Percentiles rank a stretch among this genome's conserved stretches.
Evolutionary conservation across 371 early-diverging fungal genomes (phyloP).

Genomic region (Catenaria anguillulae): DNA sequence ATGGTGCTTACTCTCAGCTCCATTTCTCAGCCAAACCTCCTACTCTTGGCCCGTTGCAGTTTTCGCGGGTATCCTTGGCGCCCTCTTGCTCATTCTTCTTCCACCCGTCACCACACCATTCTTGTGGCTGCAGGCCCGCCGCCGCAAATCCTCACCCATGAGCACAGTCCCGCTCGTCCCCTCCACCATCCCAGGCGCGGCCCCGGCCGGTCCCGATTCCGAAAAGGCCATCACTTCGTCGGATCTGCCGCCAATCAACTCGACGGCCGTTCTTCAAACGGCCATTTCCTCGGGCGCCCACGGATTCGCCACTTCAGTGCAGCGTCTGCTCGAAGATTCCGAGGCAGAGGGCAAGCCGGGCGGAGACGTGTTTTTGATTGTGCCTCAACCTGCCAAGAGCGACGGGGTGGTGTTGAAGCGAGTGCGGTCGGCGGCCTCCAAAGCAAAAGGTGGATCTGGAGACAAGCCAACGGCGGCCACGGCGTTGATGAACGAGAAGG

Average conservation of each 20-base stretch:
- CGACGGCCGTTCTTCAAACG: too few relatives aligned
- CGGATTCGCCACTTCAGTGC: neutral
- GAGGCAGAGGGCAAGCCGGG: too few relatives aligned
- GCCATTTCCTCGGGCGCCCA: neutral
- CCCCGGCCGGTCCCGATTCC: neutral
- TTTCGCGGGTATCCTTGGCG: neutral
- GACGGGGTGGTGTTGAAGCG: too few relatives aligned
- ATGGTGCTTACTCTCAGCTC: neutral
- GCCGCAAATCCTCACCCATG: neutral
- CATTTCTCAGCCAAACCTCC: neutral
- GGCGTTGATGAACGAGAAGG: too few relatives aligned
- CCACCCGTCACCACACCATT: neutral
- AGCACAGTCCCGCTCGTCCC: neutral
- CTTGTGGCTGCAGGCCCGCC: neutral
- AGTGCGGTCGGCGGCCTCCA: too few relatives aligned
- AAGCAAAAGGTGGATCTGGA: too few relatives aligned
- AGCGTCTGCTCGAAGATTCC: neutral
- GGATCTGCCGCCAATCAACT: too few relatives aligned
- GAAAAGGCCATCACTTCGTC: too few relatives aligned
- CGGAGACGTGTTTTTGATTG: too few relatives aligned
- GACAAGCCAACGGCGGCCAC: too few relatives aligned
- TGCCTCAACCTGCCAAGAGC: too few relatives aligned
- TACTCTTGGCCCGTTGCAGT: neutral
- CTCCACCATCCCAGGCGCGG: too few relatives aligned
- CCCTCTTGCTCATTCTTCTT: neutral